Evolutionary conservation across 106 monocot species (phyloP).

Genomic region (Allium fistulosum): DNA sequence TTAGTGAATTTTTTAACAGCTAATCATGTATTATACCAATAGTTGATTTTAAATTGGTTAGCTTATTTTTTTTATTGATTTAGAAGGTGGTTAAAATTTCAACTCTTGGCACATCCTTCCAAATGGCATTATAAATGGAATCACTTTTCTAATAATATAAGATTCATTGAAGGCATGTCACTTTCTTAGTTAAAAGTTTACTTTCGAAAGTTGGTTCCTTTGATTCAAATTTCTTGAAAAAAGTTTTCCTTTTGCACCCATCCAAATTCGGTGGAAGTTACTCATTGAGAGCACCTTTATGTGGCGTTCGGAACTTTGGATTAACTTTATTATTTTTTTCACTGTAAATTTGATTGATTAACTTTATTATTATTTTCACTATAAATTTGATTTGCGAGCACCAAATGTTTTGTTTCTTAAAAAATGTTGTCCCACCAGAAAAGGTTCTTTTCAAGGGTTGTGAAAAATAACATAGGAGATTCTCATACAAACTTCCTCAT

Average conservation of each 20-base stretch:
- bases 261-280: neutral
- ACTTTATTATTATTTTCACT: too few species aligned
- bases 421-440: too few species aligned
- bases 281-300: neutral
- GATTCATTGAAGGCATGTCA: neutral
- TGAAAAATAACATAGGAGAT: too few species aligned
- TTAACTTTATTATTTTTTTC: neutral
- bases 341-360: too few species aligned
- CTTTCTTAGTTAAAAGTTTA: neutral
- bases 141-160: neutral
- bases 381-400: too few species aligned
- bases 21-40: neutral
- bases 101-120: neutral
- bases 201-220: neutral
- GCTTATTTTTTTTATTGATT: neutral
- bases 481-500: too few species aligned
- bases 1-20: conserved; percentile 4
- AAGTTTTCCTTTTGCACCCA: neutral
- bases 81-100: neutral
- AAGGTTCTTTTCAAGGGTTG: too few species aligned
- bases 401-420: too few species aligned
- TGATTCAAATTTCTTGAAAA: neutral
- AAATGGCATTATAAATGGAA: neutral
- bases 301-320: neutral
- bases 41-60: neutral